These are phyloP conservation scores for Solanum gracilifrons DNA, from an alignment of 257 asterid species.

Conservation along the genomic window DNA sequence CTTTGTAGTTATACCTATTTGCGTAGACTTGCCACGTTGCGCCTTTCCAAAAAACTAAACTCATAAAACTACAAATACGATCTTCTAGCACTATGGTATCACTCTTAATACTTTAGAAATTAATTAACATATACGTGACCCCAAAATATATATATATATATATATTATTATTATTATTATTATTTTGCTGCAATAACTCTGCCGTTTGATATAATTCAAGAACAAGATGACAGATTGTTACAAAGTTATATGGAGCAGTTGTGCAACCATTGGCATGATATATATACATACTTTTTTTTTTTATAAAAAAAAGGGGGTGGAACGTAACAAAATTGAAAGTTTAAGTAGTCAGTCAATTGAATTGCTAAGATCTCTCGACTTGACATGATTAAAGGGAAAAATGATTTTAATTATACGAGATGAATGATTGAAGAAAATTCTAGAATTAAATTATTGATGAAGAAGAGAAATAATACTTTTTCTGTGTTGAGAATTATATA, in stretches of 20 bases:
- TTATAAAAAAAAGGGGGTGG: too few species aligned
- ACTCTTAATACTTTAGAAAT: not conserved
- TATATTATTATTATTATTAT: not conserved
- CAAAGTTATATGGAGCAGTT: not conserved
- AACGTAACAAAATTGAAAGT: not conserved
- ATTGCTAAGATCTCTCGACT: rapidly evolving
- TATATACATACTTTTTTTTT: not conserved
- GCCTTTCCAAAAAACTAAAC: not conserved
- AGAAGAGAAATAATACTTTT: not conserved
- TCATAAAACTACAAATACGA: not conserved
- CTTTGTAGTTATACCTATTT: not conserved
- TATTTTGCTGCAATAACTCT: not conserved
- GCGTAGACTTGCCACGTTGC: not conserved
- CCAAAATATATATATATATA: too few species aligned
- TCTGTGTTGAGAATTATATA: not conserved
- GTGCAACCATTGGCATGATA: not conserved
- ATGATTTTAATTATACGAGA: not conserved
- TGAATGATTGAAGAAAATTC: not conserved
- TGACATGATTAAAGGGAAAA: not conserved
- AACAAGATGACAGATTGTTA: not conserved
- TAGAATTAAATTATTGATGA: not conserved
- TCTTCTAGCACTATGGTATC: not conserved
- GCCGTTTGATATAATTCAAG: not conserved
- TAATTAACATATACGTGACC: not conserved
- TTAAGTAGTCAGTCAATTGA: not conserved